Conservation (phyloP, 345 rosid species). For the Eucalyptus lansdowneana region DNA sequence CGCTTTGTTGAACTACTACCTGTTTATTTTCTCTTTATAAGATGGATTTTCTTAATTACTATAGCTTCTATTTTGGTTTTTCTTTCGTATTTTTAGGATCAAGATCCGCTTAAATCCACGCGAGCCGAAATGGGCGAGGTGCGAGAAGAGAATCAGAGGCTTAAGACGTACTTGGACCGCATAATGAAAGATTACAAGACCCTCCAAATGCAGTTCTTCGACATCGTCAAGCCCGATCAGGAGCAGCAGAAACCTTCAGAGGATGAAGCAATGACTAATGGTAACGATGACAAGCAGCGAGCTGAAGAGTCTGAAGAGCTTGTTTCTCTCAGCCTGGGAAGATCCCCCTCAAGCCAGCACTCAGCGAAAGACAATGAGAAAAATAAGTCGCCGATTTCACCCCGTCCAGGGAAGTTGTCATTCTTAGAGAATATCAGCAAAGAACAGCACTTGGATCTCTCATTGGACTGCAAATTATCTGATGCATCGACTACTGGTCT, state of each 20-base stretch:
- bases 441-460: slow-evolving; percentile 22
- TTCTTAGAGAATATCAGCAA: not conserved
- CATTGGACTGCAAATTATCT: slow-evolving; percentile 33
- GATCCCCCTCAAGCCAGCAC: not conserved
- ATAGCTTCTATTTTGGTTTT: not conserved
- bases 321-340: slow-evolving; percentile 65
- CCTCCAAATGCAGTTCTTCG: slow-evolving; percentile 48
- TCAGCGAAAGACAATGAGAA: not conserved
- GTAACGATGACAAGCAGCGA: not conserved
- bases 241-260: not conserved
- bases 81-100: not conserved
- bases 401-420: slow-evolving; percentile 6
- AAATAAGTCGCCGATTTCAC: slow-evolving; percentile 3
- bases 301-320: slow-evolving; percentile 32
- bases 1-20: not conserved
- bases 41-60: not conserved
- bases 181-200: slow-evolving; percentile 51
- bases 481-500: slow-evolving; percentile 12
- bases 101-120: slow-evolving; percentile 33
- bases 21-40: not conserved
- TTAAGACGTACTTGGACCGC: slow-evolving; percentile 37
- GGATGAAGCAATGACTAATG: not conserved
- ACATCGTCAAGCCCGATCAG: slow-evolving; percentile 23
- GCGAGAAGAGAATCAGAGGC: slow-evolving; percentile 65
- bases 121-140: slow-evolving; percentile 65